Evolutionary conservation across 371 early-diverging fungal species (phyloP).

Genomic region (Catenaria anguillulae): DNA sequence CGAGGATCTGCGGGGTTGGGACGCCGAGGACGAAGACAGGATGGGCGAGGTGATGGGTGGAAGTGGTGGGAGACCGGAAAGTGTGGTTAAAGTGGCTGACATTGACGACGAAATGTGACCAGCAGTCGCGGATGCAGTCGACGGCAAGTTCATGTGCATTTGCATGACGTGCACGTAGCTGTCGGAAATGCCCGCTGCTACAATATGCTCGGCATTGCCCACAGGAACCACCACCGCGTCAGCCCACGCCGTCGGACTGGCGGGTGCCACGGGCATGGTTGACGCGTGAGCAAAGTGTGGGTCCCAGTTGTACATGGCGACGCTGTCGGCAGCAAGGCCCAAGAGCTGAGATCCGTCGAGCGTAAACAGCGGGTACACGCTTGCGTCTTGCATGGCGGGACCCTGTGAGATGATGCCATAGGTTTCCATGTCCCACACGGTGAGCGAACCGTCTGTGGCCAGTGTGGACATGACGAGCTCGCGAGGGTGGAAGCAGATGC

Average conservation of each 20-base stretch:
- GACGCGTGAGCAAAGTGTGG: neutral
- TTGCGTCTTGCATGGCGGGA: neutral
- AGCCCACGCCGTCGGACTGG: neutral
- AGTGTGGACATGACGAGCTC: constrained; percentile 6
- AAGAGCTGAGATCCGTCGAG: neutral
- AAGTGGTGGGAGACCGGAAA: too few relatives aligned
- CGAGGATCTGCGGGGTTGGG: too few relatives aligned
- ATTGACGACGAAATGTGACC: too few relatives aligned
- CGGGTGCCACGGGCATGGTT: neutral
- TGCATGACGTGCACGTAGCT: neutral
- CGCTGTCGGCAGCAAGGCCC: neutral
- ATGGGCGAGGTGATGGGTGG: too few relatives aligned
- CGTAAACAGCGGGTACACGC: neutral
- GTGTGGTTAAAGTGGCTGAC: too few relatives aligned
- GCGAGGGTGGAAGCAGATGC: constrained; percentile 7
- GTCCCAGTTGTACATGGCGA: neutral
- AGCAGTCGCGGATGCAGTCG: too few relatives aligned
- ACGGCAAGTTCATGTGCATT: too few relatives aligned
- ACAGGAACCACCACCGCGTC: neutral
- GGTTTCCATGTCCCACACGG: constrained; percentile 8
- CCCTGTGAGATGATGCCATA: neutral
- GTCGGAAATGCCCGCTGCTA: neutral
- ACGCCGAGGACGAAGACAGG: too few relatives aligned
- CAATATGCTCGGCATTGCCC: neutral
- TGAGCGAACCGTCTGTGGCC: neutral